These are phyloP conservation scores for Anisodus acutangulus DNA, from an alignment of 257 asterid genomes.

Conservation along the genomic window DNA sequence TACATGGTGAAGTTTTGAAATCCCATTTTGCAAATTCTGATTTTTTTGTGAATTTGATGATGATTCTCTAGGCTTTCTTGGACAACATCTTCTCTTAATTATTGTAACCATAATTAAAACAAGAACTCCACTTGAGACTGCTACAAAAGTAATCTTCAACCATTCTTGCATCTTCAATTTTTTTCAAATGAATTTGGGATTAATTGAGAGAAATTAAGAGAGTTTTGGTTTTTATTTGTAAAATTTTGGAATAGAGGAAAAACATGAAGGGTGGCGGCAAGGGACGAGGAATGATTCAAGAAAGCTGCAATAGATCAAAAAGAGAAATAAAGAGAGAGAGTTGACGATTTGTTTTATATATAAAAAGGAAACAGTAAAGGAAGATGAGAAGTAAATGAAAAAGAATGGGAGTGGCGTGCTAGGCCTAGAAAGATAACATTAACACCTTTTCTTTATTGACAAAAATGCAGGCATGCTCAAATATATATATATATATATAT, in stretches of 20 bases:
- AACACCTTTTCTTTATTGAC: neutral
- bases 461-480: constrained; percentile 9
- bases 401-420: constrained; percentile 31
- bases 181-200: neutral
- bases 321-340: neutral
- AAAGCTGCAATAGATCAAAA: constrained; percentile 45
- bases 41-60: neutral
- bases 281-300: constrained; percentile 56
- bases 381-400: constrained; percentile 34
- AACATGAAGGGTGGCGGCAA: constrained; percentile 36
- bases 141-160: constrained; percentile 46
- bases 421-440: constrained; percentile 3
- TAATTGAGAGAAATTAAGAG: neutral
- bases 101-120: constrained; percentile 37
- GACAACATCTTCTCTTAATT: constrained; percentile 37
- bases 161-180: constrained; percentile 49
- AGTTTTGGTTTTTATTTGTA: neutral
- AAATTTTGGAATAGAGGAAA: neutral
- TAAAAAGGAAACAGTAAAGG: constrained; percentile 23
- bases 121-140: constrained; percentile 36
- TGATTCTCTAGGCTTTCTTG: neutral
- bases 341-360: neutral
- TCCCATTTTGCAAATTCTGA: constrained; percentile 51
- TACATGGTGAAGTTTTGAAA: constrained; percentile 66
- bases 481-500: too few species aligned